Base-by-base conservation (phyloP, 164 flowering plant species). In the Liquidambar formosana region DNA sequence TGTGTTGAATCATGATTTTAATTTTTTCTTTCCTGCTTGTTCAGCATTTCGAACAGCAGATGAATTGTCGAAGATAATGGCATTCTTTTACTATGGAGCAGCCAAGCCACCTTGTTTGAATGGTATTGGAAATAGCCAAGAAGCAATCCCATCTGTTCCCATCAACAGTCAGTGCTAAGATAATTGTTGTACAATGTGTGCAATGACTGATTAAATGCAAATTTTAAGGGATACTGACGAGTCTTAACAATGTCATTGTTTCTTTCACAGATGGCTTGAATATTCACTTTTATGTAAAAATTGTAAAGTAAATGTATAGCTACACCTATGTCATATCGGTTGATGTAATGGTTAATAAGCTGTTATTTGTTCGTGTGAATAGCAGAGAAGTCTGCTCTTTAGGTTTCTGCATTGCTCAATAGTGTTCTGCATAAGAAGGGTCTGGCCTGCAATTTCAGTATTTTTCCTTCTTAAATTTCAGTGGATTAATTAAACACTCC, bases 11-110 rank as follows among this genome's bases (percentile, higher is more conserved):
- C 13, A 25, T 57, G 4, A 53, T 71, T 49, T 18, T 12, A 56
- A 28, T 22, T 52, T 53, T 64, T 44, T 11, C 10, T 28, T 38
- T 63, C 8, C 26, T 73, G 63, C 58, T 56, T 61, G 5, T 67
- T 43, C 87, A 90, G 97, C 23, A 3, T 56, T 72, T 49, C 75
- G 91, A 72, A 80, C 83, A 28, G 97, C 97, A 57, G 99, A 91
- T 66, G 97, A 95, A 69, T 72, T 89, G 62, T 92, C 97, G 8
- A 95, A 86, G 73, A 89, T 92, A 16, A 95, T 95, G 99, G 97
- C 97, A 25, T 92, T 83, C 84, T 92, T 87, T 77, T 95, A 91
- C 71, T 95, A 81, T 76, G 97, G 97, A 73, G 97, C 90, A 59
- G 81, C 84, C 64, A 89, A 83, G 82, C 99, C 97, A 62, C 82